phyloP scores from a whole-genome alignment of 2,329 filamentous ascomycete species.

The Malbranchea zuffiana region DNA sequence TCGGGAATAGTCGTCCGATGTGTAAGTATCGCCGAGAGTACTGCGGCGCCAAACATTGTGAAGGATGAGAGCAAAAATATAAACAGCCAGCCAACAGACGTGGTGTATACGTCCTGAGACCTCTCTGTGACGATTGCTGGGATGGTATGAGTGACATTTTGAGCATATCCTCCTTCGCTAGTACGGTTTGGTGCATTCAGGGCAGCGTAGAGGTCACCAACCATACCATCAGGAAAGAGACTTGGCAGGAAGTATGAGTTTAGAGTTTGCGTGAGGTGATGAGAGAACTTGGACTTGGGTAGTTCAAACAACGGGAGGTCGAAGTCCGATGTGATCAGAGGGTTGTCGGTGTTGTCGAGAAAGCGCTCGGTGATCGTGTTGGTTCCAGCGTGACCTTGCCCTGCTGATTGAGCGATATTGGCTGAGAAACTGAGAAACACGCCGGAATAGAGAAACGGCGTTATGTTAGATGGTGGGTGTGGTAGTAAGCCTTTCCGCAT shows the following conservation, averaged over 20 bases:
- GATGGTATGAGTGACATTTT: neutral
- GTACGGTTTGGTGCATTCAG: neutral
- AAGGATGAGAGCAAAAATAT: conserved; percentile 4
- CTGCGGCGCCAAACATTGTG: conserved; percentile 6
- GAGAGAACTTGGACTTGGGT: conserved; percentile 3
- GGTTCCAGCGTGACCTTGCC: neutral
- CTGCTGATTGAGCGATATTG: conserved; percentile 5
- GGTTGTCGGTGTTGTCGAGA: conserved; percentile 11
- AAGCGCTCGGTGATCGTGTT: conserved; percentile 7
- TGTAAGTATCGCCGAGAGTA: conserved; percentile 1
- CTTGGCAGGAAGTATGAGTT: conserved; percentile 11
- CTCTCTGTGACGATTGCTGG: neutral
- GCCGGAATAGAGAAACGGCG: conserved; percentile 6
- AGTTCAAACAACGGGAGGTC: neutral
- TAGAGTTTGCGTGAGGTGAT: conserved; percentile 7
- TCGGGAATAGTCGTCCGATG: conserved; percentile 7
- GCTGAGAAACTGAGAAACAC: conserved; percentile 3
- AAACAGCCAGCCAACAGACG: conserved; percentile 2
- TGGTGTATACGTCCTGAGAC: neutral
- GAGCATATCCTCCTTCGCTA: neutral
- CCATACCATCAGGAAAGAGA: conserved; percentile 6
- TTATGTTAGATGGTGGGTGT: conserved; percentile 10
- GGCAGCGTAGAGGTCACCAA: neutral
- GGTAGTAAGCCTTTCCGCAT: conserved; percentile 5
- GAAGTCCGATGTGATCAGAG: conserved; percentile 1